Base-by-base conservation (phyloP, 768 basidiomycete genomes). In the Leucocoprinus sp. region DNA sequence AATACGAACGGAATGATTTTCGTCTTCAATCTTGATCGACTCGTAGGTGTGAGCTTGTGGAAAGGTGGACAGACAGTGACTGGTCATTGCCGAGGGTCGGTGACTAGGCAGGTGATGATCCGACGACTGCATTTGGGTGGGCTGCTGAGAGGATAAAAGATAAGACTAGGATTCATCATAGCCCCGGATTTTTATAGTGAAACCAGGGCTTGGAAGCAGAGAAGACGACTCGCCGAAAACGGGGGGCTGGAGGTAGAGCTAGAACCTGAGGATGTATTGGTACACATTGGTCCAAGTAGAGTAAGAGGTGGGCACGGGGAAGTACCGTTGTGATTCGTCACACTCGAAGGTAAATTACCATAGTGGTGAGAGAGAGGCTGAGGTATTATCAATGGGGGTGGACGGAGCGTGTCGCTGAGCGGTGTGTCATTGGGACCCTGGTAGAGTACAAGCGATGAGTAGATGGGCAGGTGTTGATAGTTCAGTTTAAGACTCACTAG, bases 221-320 rank as follows among this genome's bases (percentile, higher is more conserved):
- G 48, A 53, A 67, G 63, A 72, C 70, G 59, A 71, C 72, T 60
- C 37, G 84, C 86, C 85, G 86, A 89, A 71, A 85, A 87, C n/a
- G 84, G 82, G 46, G 82, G 81, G 53, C 80, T 85, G 21, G 82
- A 82, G 4, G 82, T 82, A 18, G 79, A 72, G 57, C 82, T 85
- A 15, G 82, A 84, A 15, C 75, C 79, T 17, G 80, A 81, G 2
- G 82, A 81, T 3, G 83, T 82, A 58, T 80, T 78, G 15, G 82
- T 82, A 60, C 82, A 84, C 2, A 74, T 67, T 34, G 79, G 68
- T 6, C 72, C 69, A 44, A 77, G 75, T 2, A 80, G 64, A 55
- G 61, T 70, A 62, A 76, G 78, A 50, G 77, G 55, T 8, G 72
- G 68, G 61, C 44, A 63, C 64, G 42, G 62, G 60, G 36, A 64